Conservation (phyloP, 345 rosid species). For the Xanthoceras sorbifolium region DNA sequence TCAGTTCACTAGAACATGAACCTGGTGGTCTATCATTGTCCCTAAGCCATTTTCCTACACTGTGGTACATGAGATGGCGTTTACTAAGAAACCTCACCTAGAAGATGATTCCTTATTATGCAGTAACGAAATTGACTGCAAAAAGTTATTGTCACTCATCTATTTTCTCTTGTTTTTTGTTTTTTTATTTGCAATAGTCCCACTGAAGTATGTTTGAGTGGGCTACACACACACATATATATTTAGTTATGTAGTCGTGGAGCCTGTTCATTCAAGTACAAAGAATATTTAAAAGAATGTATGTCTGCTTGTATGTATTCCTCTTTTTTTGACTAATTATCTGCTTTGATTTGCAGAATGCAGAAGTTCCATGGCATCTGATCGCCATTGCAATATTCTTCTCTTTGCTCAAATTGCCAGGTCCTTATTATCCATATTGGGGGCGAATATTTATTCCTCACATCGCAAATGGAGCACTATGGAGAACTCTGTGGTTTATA, state of each 20-base stretch:
- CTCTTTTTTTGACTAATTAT: not conserved
- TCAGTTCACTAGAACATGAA: slow-evolving; percentile 1
- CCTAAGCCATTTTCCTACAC: not conserved
- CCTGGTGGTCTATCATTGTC: not conserved
- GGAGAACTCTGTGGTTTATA: slow-evolving; percentile 63
- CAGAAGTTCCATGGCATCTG: slow-evolving; percentile 91
- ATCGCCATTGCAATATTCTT: slow-evolving; percentile 60
- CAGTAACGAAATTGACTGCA: not conserved
- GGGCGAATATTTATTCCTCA: slow-evolving; percentile 81
- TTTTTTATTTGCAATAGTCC: not conserved
- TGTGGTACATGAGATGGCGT: not conserved
- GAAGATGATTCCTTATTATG: too few species aligned
- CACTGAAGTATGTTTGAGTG: not conserved
- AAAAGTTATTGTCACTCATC: not conserved
- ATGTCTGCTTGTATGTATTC: not conserved
- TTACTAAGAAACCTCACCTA: too few species aligned
- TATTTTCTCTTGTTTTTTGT: not conserved
- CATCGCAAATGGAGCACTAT: slow-evolving; percentile 75
- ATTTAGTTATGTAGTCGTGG: not conserved
- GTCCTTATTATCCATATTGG: slow-evolving; percentile 90
- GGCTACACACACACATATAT: slow-evolving; percentile 1
- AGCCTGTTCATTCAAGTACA: not conserved
- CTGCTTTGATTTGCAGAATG: slow-evolving; percentile 55
- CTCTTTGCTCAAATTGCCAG: slow-evolving; percentile 66
- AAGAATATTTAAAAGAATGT: not conserved